Evolutionary conservation across 192 early-diverging fungal species (phyloP).

Genomic region (Coemansia aciculifera): DNA sequence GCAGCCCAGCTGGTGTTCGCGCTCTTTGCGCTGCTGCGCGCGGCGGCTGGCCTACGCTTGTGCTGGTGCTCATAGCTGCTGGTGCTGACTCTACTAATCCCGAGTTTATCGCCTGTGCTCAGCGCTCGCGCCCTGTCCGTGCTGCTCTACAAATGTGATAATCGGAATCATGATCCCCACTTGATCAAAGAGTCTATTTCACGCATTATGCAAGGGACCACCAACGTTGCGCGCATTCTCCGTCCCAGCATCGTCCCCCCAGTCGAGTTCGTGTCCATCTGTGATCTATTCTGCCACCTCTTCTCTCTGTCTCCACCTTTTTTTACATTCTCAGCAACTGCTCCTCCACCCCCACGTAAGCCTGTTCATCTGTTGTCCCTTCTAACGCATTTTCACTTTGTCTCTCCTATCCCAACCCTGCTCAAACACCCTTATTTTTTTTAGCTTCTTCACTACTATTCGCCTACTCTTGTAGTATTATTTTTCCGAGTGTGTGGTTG

Average conservation of each 20-base stretch:
- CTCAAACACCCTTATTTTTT: neutral
- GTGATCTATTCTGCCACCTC: neutral
- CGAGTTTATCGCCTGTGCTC: slow-evolving; percentile 31
- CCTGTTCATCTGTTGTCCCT: neutral
- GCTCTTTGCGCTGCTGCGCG: slow-evolving; percentile 47
- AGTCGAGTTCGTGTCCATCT: neutral
- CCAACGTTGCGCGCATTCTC: slow-evolving; percentile 1
- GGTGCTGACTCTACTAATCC: slow-evolving; percentile 40
- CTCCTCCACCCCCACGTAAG: neutral
- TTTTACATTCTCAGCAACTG: neutral
- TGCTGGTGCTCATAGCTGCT: slow-evolving; percentile 29
- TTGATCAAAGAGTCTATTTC: neutral
- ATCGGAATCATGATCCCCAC: neutral
- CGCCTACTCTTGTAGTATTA: neutral
- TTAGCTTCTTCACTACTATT: neutral
- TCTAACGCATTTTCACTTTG: neutral
- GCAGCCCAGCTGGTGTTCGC: slow-evolving; percentile 17
- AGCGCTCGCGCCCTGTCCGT: slow-evolving; percentile 30
- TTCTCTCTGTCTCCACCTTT: neutral
- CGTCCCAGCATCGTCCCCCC: neutral
- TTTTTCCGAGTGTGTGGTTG: slow-evolving; percentile 2
- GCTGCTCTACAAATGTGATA: slow-evolving; percentile 12
- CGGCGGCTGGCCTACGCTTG: slow-evolving; percentile 41
- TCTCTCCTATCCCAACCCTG: neutral
- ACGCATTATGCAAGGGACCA: neutral